Percentiles rank a stretch among this genome's conserved stretches.
These are phyloP conservation scores for Eimeria necatrix DNA, from an alignment of 169 alveolate species.

Conservation along the genomic window DNA sequence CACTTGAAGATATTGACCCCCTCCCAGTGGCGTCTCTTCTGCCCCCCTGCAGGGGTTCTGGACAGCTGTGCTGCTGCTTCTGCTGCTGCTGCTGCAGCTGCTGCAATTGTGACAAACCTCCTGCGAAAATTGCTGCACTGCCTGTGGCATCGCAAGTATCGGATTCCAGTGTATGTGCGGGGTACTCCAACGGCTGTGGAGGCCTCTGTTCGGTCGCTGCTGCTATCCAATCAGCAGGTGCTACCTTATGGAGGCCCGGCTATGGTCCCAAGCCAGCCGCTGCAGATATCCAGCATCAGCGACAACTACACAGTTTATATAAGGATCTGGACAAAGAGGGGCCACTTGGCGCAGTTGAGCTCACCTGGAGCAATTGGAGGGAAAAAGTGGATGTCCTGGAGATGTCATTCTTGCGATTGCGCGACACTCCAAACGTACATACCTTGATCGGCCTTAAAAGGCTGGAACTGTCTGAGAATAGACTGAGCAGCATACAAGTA, in stretches of 20 bases:
- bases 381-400: slow-evolving; percentile 57
- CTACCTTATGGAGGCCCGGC: background rate
- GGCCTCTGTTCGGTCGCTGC: slow-evolving; percentile 74
- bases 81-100: slow-evolving; percentile 75
- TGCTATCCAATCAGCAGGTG: slow-evolving; percentile 27
- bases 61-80: slow-evolving; percentile 70
- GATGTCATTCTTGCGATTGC: slow-evolving; percentile 53
- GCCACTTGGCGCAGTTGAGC: background rate
- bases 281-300: background rate
- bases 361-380: slow-evolving; percentile 71
- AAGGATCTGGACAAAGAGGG: background rate
- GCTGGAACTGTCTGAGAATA: slow-evolving; percentile 66
- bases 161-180: background rate
- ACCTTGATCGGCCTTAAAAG: slow-evolving; percentile 40
- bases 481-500: slow-evolving; percentile 66
- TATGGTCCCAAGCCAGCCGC: background rate
- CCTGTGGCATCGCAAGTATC: background rate
- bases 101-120: background rate
- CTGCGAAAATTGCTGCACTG: background rate
- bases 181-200: slow-evolving; percentile 26
- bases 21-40: slow-evolving; percentile 56
- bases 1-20: slow-evolving; percentile 44
- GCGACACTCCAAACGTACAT: slow-evolving; percentile 37
- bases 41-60: slow-evolving; percentile 61
- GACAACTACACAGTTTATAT: background rate